Evolutionary conservation across 768 basidiomycete species (phyloP), one percentile per base, ranked within the genome.

Genomic region (Suillus cothurnatus): DNA sequence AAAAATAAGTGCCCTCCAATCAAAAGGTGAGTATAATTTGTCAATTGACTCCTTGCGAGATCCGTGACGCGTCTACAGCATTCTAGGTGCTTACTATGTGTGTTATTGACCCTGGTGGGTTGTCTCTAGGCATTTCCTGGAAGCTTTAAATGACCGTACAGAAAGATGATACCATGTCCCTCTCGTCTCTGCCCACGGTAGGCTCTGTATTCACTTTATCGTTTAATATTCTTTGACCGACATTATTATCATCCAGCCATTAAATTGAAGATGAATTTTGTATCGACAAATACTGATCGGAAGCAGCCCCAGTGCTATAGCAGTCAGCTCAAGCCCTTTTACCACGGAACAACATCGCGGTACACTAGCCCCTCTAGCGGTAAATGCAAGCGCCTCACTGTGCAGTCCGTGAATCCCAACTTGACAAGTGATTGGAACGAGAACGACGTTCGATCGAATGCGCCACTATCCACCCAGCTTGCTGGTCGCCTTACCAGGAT

Each of bases 371-470:
- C 70, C 11, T 55, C 64, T 26, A 68, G 65, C 6, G 74, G 72
- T 26, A 74, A 31, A 55, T 73, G 74, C 52, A 75, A 26, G 53
- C 62, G 26, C 15, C 72, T 76, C 26, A 0, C 31, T 14, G 66
- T 76, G n/a, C 73, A 76, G 49, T 73, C 69, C 26, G 66, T 74
- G 31, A 64, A 66, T n/a, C 71, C 73, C 9, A 59, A 4, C 28
- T 23, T 5, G 19, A 56, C 0, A 26, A 21, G 9, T 6, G 19
- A 9, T 15, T 61, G 60, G 60, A 11, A 4, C 14, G 68, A 73
- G 32, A 11, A 39, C 6, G 0, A 1, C 0, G 36, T 73, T n/a
- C 63, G 43, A 26, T 55, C 14, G 31, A 63, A 41, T 12, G 2
- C 23, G 19, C 53, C 61, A 1, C 43, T 49, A 17, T 47, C 63